A percentile compares a stretch with the other conserved stretches of the same genome.
These are phyloP conservation scores for Clarireedia homoeocarpa DNA, from an alignment of 2,329 filamentous ascomycete genomes.

Conservation along the genomic window DNA sequence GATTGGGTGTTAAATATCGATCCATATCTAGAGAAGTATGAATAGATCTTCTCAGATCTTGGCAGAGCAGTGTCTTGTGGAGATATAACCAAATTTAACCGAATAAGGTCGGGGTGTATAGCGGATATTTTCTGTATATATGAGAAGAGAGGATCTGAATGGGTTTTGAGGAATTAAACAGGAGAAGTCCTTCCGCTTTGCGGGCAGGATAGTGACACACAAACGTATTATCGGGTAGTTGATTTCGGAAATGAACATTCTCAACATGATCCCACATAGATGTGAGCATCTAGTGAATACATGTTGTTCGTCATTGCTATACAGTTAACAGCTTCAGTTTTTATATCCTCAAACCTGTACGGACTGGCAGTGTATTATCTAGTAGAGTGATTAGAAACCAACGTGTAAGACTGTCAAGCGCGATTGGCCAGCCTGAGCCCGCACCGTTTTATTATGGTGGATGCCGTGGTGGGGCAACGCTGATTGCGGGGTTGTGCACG, in stretches of 20 bases:
- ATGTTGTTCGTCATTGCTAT: not conserved
- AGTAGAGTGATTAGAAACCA: not conserved
- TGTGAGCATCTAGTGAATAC: slow-evolving; percentile 2
- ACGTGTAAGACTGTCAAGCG: no score
- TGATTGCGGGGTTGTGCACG: no score
- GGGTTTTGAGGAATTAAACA: not conserved
- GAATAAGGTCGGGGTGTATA: not conserved
- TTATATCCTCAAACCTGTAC: not conserved
- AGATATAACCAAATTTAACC: not conserved
- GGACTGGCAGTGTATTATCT: not conserved
- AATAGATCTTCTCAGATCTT: not conserved
- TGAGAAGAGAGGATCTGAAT: not conserved
- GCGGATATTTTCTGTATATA: not conserved
- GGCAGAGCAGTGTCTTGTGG: not conserved
- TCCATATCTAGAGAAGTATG: not conserved
- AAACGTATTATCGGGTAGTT: slow-evolving; percentile 5
- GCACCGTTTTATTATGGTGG: no score
- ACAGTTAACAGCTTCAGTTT: not conserved
- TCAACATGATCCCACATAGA: slow-evolving; percentile 5
- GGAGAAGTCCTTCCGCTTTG: not conserved
- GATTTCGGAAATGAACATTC: slow-evolving; percentile 8
- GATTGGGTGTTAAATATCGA: not conserved
- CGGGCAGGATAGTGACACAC: slow-evolving; percentile 1
- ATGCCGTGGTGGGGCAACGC: no score
- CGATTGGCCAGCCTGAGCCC: no score